Evolutionary conservation across 371 early-diverging fungal genomes (phyloP).

Genomic region (Mucor lusitanicus): DNA sequence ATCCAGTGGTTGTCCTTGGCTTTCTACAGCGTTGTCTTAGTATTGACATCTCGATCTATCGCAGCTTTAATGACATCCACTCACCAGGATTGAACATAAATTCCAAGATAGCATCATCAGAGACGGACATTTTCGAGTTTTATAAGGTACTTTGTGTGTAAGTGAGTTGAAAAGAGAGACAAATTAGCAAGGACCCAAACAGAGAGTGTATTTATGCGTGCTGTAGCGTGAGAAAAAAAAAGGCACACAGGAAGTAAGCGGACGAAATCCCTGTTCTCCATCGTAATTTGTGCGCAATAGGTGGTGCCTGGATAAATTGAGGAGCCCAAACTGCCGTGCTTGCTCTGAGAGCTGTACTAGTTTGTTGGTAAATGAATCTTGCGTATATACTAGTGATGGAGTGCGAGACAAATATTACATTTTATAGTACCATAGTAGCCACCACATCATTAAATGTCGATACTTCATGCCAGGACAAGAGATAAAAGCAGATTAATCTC

Average conservation of each 20-base stretch:
- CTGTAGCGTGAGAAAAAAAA: slow-evolving; percentile 14
- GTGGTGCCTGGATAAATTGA: no score
- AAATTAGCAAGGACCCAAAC: neutral
- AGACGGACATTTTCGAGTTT: slow-evolving; percentile 11
- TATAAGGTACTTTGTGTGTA: neutral
- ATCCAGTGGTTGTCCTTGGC: slow-evolving; percentile 42
- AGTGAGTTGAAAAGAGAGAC: neutral
- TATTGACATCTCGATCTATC: no score
- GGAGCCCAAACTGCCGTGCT: no score
- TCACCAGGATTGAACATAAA: slow-evolving; percentile 52
- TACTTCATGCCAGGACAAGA: no score
- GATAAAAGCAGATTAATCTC: no score
- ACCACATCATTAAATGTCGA: no score
- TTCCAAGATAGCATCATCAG: slow-evolving; percentile 51
- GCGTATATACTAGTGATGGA: no score
- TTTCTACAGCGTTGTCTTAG: slow-evolving; percentile 18
- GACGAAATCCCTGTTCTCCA: neutral
- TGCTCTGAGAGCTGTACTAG: no score
- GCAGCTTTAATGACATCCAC: neutral
- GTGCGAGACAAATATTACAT: no score
- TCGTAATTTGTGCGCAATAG: neutral
- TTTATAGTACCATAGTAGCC: no score
- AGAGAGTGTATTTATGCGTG: neutral
- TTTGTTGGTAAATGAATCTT: no score
- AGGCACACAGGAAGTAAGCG: slow-evolving; percentile 26